A percentile compares a stretch with the other conserved stretches of the same genome.
phyloP scores from a whole-genome alignment of 2,329 filamentous ascomycete species.

The Tolypocladium tropicale region DNA sequence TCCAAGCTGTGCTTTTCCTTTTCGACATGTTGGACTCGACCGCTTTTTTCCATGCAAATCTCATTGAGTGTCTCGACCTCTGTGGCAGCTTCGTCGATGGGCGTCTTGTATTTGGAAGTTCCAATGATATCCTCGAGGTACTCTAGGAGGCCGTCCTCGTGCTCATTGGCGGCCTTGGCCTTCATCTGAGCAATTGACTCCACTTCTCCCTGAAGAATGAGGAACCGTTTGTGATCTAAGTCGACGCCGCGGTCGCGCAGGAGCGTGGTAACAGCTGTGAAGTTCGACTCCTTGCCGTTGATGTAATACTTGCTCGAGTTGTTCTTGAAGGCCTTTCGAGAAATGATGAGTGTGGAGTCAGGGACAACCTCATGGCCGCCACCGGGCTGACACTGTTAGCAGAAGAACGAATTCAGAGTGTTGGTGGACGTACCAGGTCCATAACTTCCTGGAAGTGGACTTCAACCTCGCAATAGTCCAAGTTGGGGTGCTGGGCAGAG shows the following conservation, averaged over 20 bases:
- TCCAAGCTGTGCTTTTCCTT: conserved; percentile 91
- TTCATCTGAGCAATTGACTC: conserved; percentile 99
- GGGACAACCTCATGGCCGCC: conserved; percentile 70
- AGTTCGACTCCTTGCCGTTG: conserved; percentile 80
- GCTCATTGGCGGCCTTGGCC: conserved; percentile 85
- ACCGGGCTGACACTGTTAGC: conserved; percentile 42
- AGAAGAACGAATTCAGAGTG: background rate
- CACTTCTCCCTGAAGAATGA: conserved; percentile 95
- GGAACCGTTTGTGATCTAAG: conserved; percentile 93
- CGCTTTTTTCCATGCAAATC: conserved; percentile 88
- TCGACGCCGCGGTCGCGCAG: conserved; percentile 85
- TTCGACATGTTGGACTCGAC: conserved; percentile 91
- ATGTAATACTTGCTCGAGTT: conserved; percentile 99
- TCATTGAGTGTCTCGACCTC: conserved; percentile 93
- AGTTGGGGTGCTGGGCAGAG: conserved; percentile 73
- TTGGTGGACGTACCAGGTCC: conserved; percentile 50
- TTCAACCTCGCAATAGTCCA: conserved; percentile 89
- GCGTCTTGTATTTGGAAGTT: conserved; percentile 95
- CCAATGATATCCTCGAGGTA: conserved; percentile 98
- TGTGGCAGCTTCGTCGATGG: conserved; percentile 85
- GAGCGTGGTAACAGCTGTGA: conserved; percentile 80
- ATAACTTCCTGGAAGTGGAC: conserved; percentile 95
- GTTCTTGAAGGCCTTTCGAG: conserved; percentile 90
- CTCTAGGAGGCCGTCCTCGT: conserved; percentile 91
- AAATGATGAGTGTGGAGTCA: conserved; percentile 77